Conservation (phyloP, 202 grass and related monocot genomes). For the Carex sylvatica region DNA sequence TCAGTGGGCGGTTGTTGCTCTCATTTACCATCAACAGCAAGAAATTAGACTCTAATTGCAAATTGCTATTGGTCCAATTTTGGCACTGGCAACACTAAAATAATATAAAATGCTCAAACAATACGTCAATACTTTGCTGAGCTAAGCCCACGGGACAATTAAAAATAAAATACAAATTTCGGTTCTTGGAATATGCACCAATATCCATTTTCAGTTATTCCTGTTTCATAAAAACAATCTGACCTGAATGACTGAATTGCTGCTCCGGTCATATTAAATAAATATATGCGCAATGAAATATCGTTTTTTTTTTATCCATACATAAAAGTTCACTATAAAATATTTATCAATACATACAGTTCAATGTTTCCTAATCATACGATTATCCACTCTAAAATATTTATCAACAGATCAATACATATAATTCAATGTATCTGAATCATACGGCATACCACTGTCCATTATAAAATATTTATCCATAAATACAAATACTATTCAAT, state of each 20-base stretch:
- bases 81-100: not conserved
- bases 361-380: too few species aligned
- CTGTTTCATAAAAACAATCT: not conserved
- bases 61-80: not conserved
- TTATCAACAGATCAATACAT: too few species aligned
- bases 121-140: not conserved
- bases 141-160: not conserved
- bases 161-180: not conserved
- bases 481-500: too few species aligned
- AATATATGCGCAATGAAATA: not conserved
- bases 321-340: too few species aligned
- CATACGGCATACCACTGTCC: too few species aligned
- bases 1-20: not conserved
- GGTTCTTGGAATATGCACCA: not conserved
- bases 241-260: not conserved
- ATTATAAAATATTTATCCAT: too few species aligned
- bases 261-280: not conserved
- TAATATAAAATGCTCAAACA: not conserved
- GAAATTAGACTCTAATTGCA: not conserved
- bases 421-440: too few species aligned
- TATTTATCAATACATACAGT: too few species aligned
- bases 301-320: too few species aligned
- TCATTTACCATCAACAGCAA: not conserved
- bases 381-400: too few species aligned
- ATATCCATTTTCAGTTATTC: not conserved